phyloP scores from a whole-genome alignment of 192 early-diverging fungal species.

The Chytriomyces sp. region DNA sequence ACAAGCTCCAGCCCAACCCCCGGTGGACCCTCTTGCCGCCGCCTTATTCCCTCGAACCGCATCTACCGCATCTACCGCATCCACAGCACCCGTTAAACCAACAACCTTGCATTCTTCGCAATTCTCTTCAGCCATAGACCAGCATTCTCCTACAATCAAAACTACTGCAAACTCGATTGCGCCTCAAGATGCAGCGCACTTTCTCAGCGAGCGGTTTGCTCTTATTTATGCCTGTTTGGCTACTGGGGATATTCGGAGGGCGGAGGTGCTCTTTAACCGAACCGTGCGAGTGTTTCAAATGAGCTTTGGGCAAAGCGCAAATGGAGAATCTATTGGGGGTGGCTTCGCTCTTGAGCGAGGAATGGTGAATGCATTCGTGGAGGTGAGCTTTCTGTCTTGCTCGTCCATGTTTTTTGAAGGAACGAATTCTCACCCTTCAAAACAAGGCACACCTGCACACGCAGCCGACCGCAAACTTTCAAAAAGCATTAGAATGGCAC shows the following conservation, averaged over 20 bases:
- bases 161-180: neutral
- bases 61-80: neutral
- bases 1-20: neutral
- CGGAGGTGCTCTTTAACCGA: constrained; percentile 71
- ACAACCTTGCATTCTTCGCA: neutral
- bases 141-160: neutral
- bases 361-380: constrained; percentile 85
- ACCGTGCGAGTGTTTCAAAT: constrained; percentile 66
- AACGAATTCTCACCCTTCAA: constrained; percentile 39
- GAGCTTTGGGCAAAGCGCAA: neutral
- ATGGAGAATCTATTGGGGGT: neutral
- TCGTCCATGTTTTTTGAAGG: neutral
- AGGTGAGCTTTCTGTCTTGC: constrained; percentile 37
- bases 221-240: constrained; percentile 67
- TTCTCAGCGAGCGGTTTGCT: constrained; percentile 37
- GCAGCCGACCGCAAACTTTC: constrained; percentile 44
- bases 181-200: constrained; percentile 11
- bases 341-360: constrained; percentile 26
- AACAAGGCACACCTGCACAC: constrained; percentile 50
- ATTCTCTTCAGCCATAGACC: neutral
- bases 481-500: constrained; percentile 73
- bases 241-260: constrained; percentile 74
- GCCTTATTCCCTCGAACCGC: neutral
- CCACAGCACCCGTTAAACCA: neutral
- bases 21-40: neutral